Evolutionary conservation across 805 yeast genomes (phyloP).

Genomic region (Starmera amethionina): DNA sequence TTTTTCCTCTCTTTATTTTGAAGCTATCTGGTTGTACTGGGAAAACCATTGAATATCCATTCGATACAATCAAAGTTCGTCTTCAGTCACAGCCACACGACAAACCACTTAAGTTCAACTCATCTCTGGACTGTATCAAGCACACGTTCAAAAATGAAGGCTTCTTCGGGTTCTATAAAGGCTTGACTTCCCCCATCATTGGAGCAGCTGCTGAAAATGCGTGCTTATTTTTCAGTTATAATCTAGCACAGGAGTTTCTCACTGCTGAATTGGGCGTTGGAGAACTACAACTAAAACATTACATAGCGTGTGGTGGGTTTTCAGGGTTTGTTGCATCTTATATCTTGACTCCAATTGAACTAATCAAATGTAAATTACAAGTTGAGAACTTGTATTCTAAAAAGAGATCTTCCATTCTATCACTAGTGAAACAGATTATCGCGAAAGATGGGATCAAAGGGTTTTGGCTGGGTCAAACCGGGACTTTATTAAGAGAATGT

Average conservation of each 20-base stretch:
- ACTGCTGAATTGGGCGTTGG: constrained; percentile 14
- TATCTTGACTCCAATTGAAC: constrained; percentile 84
- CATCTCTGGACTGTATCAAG: constrained; percentile 57
- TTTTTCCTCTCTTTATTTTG: constrained; percentile 1
- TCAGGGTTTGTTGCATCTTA: constrained; percentile 79
- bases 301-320: constrained; percentile 64
- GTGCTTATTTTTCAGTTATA: constrained; percentile 61
- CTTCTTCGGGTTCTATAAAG: constrained; percentile 65
- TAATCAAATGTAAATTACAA: constrained; percentile 82
- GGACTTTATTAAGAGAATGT: constrained; percentile 74
- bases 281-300: constrained; percentile 27
- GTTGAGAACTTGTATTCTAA: constrained; percentile 34
- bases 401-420: constrained; percentile 22
- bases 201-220: constrained; percentile 93
- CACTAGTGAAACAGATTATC: constrained; percentile 33
- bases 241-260: constrained; percentile 31
- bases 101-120: constrained; percentile 34
- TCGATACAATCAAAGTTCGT: constrained; percentile 86
- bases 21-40: constrained; percentile 72
- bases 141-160: constrained; percentile 66
- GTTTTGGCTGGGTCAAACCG: constrained; percentile 79
- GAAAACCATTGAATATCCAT: constrained; percentile 81
- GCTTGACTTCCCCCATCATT: constrained; percentile 70
- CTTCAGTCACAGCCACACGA: constrained; percentile 65
- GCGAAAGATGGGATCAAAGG: constrained; percentile 53